Conservation (phyloP, 306 rosid genomes). For the Pachyrhizus erosus region DNA sequence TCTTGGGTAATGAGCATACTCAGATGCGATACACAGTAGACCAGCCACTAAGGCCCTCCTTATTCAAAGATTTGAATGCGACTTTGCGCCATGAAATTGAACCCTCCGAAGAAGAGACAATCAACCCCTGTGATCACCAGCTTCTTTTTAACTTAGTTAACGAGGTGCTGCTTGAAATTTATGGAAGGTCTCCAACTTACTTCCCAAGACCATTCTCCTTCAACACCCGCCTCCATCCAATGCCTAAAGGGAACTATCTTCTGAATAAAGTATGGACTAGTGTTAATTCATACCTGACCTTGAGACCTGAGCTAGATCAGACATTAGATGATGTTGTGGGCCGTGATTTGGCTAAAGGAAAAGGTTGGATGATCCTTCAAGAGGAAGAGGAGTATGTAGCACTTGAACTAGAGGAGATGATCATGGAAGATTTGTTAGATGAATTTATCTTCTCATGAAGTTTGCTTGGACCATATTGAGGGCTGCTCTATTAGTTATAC, state of each 20-base stretch:
- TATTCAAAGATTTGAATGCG: slow-evolving; percentile 58
- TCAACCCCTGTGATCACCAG: slow-evolving; percentile 51
- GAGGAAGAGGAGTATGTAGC: slow-evolving; percentile 72
- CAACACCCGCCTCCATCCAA: slow-evolving; percentile 54
- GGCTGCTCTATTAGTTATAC: neutral
- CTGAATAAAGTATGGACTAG: slow-evolving; percentile 61
- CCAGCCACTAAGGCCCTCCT: slow-evolving; percentile 60
- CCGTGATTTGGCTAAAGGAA: slow-evolving; percentile 63
- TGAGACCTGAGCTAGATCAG: slow-evolving; percentile 82
- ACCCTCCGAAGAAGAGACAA: slow-evolving; percentile 40
- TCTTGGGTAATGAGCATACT: slow-evolving; percentile 51
- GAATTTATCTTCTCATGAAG: slow-evolving; percentile 60
- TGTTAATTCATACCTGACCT: slow-evolving; percentile 50
- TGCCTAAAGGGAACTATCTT: slow-evolving; percentile 62
- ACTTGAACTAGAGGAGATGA: slow-evolving; percentile 78
- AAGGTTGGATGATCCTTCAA: slow-evolving; percentile 80
- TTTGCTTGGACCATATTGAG: neutral
- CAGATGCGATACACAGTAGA: slow-evolving; percentile 57
- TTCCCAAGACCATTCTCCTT: slow-evolving; percentile 67
- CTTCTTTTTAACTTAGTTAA: slow-evolving; percentile 73
- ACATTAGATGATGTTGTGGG: slow-evolving; percentile 78
- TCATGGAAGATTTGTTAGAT: slow-evolving; percentile 74
- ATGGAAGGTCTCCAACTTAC: slow-evolving; percentile 63
- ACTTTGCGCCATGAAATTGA: slow-evolving; percentile 51
- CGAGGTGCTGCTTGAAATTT: slow-evolving; percentile 60